Percentiles rank a stretch among this genome's conserved stretches.
Evolutionary conservation across 805 yeast genomes (phyloP).

Genomic region (Zygosaccharomyces rouxii): DNA sequence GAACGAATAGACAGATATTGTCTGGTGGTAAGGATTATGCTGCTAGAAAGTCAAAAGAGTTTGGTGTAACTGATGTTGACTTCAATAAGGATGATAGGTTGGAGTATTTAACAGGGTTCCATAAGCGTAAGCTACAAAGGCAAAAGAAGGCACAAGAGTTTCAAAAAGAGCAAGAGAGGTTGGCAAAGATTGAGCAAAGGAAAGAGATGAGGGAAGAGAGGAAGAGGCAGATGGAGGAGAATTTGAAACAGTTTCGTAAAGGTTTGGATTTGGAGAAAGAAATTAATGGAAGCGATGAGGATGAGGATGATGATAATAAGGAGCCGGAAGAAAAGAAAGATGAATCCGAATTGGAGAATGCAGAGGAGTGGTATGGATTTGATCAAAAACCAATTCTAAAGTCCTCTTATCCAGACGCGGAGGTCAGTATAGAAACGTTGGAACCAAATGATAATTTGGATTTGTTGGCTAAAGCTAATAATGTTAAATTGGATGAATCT

Average conservation of each 20-base stretch:
- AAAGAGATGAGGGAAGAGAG: constrained; percentile 58
- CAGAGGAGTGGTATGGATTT: constrained; percentile 41
- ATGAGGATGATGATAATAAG: constrained; percentile 16
- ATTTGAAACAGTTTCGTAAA: constrained; percentile 37
- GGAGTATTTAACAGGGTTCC: constrained; percentile 92
- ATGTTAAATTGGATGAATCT: constrained; percentile 66
- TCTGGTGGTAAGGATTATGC: constrained; percentile 83
- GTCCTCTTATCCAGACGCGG: constrained; percentile 35
- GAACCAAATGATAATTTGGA: constrained; percentile 52
- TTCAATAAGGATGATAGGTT: constrained; percentile 76
- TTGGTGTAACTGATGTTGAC: constrained; percentile 75
- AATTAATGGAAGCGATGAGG: constrained; percentile 25
- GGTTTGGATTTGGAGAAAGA: constrained; percentile 26
- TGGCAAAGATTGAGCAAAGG: constrained; percentile 71
- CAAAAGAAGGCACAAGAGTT: constrained; percentile 79
- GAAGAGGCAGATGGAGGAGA: constrained; percentile 58
- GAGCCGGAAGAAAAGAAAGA: constrained; percentile 20
- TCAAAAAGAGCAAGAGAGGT: constrained; percentile 71
- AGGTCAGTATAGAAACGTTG: constrained; percentile 47
- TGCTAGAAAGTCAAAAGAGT: constrained; percentile 58
- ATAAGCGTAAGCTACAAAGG: constrained; percentile 84
- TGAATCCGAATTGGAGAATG: constrained; percentile 7
- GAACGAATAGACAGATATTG: constrained; percentile 70
- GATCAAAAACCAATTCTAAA: constrained; percentile 33
- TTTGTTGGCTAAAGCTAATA: constrained; percentile 56